These are phyloP conservation scores for Arthrobotrys sphaeroides DNA, from an alignment of 2,329 filamentous ascomycete species.

Conservation along the genomic window DNA sequence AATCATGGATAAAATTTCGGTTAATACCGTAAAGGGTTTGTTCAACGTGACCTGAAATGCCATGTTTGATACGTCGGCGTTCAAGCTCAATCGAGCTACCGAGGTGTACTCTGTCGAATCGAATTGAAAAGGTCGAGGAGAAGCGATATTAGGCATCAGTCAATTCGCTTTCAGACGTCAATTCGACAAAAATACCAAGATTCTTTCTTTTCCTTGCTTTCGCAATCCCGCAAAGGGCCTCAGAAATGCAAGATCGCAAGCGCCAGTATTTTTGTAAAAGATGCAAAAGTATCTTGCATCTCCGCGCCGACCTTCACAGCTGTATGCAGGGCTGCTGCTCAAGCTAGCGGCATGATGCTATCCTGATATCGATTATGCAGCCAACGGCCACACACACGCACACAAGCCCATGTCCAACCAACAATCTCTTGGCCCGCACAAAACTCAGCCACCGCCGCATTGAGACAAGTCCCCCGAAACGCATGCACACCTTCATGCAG, in stretches of 20 bases:
- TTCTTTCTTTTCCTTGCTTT: too few species aligned
- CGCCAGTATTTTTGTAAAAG: slow-evolving; percentile 7
- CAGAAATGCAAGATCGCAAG: not conserved
- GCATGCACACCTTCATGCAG: slow-evolving; percentile 37
- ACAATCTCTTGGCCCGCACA: slow-evolving; percentile 41
- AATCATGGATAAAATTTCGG: slow-evolving; percentile 17
- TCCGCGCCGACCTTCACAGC: slow-evolving; percentile 1
- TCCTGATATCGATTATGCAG: slow-evolving; percentile 18
- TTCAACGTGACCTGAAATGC: not conserved
- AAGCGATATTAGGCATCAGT: slow-evolving; percentile 31
- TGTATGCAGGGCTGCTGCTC: slow-evolving; percentile 8
- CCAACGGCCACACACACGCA: not conserved
- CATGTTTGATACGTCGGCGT: slow-evolving; percentile 23
- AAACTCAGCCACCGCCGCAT: slow-evolving; percentile 52
- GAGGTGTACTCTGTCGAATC: slow-evolving; percentile 11
- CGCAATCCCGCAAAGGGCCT: not conserved
- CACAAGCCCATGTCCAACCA: slow-evolving; percentile 5
- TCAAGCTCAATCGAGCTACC: not conserved
- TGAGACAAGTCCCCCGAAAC: slow-evolving; percentile 44
- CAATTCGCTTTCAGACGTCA: slow-evolving; percentile 8
- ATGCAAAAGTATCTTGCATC: slow-evolving; percentile 19
- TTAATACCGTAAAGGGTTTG: slow-evolving; percentile 25
- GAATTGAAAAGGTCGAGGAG: slow-evolving; percentile 10
- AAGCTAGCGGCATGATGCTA: not conserved
- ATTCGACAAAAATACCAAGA: not conserved